Percentiles rank a stretch among this genome's conserved stretches.
phyloP scores from a whole-genome alignment of 352 stramenopile genomes.

The Hyaloperonospora brassicae region DNA sequence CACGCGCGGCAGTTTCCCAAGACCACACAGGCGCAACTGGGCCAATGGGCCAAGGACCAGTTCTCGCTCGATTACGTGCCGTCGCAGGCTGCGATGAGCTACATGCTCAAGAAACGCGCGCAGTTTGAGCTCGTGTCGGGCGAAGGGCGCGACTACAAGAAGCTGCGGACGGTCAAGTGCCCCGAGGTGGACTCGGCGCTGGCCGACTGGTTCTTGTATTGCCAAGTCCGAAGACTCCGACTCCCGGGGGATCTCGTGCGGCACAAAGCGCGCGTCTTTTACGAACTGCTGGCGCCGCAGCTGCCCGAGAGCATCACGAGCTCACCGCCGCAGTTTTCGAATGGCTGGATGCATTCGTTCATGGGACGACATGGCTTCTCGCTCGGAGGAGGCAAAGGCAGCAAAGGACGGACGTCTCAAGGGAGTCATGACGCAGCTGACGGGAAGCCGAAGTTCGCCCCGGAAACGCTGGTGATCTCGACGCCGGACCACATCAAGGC shows the following conservation, averaged over 20 bases:
- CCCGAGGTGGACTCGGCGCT: slow-evolving; percentile 67
- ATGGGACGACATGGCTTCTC: slow-evolving; percentile 68
- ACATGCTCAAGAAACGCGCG: slow-evolving; percentile 69
- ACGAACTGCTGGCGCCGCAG: slow-evolving; percentile 49
- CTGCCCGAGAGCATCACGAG: slow-evolving; percentile 22
- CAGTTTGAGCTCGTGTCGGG: slow-evolving; percentile 67
- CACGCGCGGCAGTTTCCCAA: slow-evolving; percentile 65
- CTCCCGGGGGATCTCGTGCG: slow-evolving; percentile 70
- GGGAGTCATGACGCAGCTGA: slow-evolving; percentile 17
- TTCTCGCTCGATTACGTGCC: slow-evolving; percentile 53
- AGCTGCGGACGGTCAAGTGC: slow-evolving; percentile 67
- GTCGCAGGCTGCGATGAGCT: slow-evolving; percentile 75
- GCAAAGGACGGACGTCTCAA: slow-evolving; percentile 10
- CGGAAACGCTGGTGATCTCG: slow-evolving; percentile 37
- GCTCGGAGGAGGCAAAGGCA: slow-evolving; percentile 20
- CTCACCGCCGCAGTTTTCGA: slow-evolving; percentile 72
- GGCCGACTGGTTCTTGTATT: slow-evolving; percentile 78
- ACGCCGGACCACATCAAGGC: slow-evolving; percentile 37
- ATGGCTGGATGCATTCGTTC: slow-evolving; percentile 82
- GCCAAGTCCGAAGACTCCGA: slow-evolving; percentile 44
- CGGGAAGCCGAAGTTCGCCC: slow-evolving; percentile 20
- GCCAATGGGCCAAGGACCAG: slow-evolving; percentile 61
- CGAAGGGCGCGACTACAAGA: slow-evolving; percentile 70
- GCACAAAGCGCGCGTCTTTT: slow-evolving; percentile 59
- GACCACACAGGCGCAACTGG: slow-evolving; percentile 62